Base-by-base conservation (phyloP, 2,329 filamentous ascomycete genomes). In the Capronia epimyces region DNA sequence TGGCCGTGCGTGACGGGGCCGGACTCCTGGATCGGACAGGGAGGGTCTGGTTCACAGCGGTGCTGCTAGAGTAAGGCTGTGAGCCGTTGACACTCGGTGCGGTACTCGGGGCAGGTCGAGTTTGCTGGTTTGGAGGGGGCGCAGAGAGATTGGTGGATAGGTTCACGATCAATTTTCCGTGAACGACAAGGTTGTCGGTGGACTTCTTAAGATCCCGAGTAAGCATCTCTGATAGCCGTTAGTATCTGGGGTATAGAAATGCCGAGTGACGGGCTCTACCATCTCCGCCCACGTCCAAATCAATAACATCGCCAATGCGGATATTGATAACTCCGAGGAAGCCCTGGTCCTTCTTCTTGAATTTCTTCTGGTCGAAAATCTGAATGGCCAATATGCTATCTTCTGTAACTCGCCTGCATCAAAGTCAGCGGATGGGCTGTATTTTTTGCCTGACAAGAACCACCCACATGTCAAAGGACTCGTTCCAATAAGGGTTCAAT, bases 281-380 rank as follows among this genome's bases (percentile, higher is more conserved):
- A 74, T 97, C 93, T 58, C 89, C 87, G 51, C 90, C 89, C 52
- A 88, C 82, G 57, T 87, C 84, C 59, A 98, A 75, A 67, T 96
- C 91, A 62, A 98, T 89, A 32, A 93, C 86, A 76, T 94, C 90
- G 63, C 93, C 93, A 61, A 98, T 86, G 52, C 90, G 85, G 63
- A 98, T 86, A 68, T 98, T 98, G 66, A 98, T 96, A 48, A 98
- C 93, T 51, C 93, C 93, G 5, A 98, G 78, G 67, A 98, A 98
- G 7, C 93, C 93, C 69, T 98, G 93, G 63, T 98, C 93, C 89
- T 97, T 98, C 82, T 98, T 98, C 79, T 98, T 98, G 75, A 98
- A 98, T 75, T 98, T 98, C 77, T 96, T 96, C 73, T 98, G 93
- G 71, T 98, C 93, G 67, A 98, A 98, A 49, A 98, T 95, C 68